Evolutionary conservation across 2,329 filamentous ascomycete species (phyloP), one percentile per base, ranked within the genome.

Genomic region (Bimuria novae-zelandiae): DNA sequence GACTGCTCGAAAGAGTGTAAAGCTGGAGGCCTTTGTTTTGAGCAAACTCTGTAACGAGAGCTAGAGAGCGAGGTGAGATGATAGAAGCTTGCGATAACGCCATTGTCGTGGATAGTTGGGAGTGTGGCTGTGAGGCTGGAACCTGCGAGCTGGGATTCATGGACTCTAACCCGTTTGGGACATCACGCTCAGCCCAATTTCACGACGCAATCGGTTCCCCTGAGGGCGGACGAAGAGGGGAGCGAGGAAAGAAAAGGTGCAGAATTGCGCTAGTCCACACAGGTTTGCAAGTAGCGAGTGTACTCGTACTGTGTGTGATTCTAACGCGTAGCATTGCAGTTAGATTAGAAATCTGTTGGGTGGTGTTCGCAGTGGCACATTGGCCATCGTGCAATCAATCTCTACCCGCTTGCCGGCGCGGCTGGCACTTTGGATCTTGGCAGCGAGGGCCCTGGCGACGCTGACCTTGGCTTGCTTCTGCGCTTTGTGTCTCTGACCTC

Each of bases 391-490:
- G 36, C 29, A 39, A 17, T 30, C 25, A 27, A 40, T 53, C 29
- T 52, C 39, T 49, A 49, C 54, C 55, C 59, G 55, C 57, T 54
- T 54, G 42, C 60, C 60, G 60, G 58, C 60, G 42, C 45, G 49
- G 57, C 51, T 42, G 36, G 41, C 36, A 49, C 39, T 21, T 51
- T 39, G 16, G 25, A 29, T 14, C 51, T 49, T 45, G 40, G 43
- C 36, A 43, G 25, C 35, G 48, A 17, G 43, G 51, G 46, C 54
- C 51, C 49, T 46, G 52, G 41, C 52, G 42, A 57, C 45, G 55
- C 55, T 57, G 56, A 57, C 56, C 58, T 35, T 44, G 51, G 52
- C 57, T 58, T 60, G 57, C 32, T 47, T 52, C 43, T 47, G 41
- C 23, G 50, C 50, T 47, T 47, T 47, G 50, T 47, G 42, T 61